Base-by-base conservation (phyloP, 2,329 filamentous ascomycete genomes). In the Monosporascus sp. region DNA sequence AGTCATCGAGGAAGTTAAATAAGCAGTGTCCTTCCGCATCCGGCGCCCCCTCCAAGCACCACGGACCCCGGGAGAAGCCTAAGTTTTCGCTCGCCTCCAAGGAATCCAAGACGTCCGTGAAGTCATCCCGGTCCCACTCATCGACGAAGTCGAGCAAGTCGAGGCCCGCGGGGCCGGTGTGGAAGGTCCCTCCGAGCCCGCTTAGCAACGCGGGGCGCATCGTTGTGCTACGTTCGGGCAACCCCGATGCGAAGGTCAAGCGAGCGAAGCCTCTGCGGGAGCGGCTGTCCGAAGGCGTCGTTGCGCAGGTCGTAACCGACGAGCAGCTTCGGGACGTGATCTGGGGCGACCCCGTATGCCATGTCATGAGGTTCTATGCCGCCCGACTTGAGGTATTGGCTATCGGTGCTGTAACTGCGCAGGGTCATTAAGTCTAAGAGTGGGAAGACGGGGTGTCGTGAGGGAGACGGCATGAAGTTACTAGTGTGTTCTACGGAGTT, bases 311-410 rank as follows among this genome's bases (percentile, higher is more conserved):
- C 9, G 80, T 86, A 8, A 80, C 75, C 0, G 88, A 94, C 58
- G 81, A 85, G 44, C 76, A 88, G 64, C 69, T 96, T 49, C 75
- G 87, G 24, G 78, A 76, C 2, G 79, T 91, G 0, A 76, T 96
- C 4, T 96, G 90, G 80, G 90, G 90, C 0, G 90, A 96, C 66
- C 88, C 89, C 0, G 75, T 90, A 44, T 87, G 84, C 66, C 90
- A 95, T 71, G 77, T 84, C 60, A 95, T 96, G 90, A 82, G 75
- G 54, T 65, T 94, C 20, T 96, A 96, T 69, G 82, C 82, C 15
- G 80, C 78, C 20, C 73, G 90, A 50, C 81, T 95, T 45, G 87
- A 94, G 66, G 73, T 76, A 4, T 70, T 96, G 52, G 88, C 88
- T 11, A 83, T 85, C 1, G 82, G 79, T 53, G 88, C 86, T 11